phyloP scores from a whole-genome alignment of 345 rosid species.

The Syzygium grande region DNA sequence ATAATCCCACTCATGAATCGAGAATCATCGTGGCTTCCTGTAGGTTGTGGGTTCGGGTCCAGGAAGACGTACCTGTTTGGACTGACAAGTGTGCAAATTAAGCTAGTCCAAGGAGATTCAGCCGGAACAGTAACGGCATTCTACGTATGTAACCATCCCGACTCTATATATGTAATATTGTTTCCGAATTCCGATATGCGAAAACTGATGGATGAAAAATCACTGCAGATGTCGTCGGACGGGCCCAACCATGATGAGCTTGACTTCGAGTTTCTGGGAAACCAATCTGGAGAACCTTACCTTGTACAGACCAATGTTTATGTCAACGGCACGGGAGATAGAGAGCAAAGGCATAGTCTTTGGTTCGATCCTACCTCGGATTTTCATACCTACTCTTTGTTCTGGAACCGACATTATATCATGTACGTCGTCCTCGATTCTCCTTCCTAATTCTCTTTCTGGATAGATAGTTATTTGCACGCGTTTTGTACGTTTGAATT shows the following conservation, averaged over 20 bases:
- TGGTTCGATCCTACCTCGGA: conserved; percentile 10
- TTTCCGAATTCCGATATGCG: neutral
- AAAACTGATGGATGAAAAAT: neutral
- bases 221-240: conserved; percentile 9
- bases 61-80: conserved; percentile 13
- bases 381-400: conserved; percentile 11
- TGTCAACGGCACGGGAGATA: conserved; percentile 9
- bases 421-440: neutral
- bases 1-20: neutral
- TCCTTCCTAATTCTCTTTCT: neutral
- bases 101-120: conserved; percentile 11
- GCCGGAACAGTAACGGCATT: conserved; percentile 16
- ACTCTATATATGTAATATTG: neutral
- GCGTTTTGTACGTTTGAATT: neutral
- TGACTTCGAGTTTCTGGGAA: conserved; percentile 19
- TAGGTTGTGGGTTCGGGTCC: conserved; percentile 15
- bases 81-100: neutral
- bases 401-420: conserved; percentile 9
- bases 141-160: neutral
- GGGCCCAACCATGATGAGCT: conserved; percentile 15
- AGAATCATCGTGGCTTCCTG: neutral
- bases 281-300: conserved; percentile 12
- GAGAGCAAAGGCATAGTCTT: conserved; percentile 13
- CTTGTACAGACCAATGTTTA: conserved; percentile 14
- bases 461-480: neutral